Conservation (phyloP, 345 rosid genomes). For the Lepidium aucheri region DNA sequence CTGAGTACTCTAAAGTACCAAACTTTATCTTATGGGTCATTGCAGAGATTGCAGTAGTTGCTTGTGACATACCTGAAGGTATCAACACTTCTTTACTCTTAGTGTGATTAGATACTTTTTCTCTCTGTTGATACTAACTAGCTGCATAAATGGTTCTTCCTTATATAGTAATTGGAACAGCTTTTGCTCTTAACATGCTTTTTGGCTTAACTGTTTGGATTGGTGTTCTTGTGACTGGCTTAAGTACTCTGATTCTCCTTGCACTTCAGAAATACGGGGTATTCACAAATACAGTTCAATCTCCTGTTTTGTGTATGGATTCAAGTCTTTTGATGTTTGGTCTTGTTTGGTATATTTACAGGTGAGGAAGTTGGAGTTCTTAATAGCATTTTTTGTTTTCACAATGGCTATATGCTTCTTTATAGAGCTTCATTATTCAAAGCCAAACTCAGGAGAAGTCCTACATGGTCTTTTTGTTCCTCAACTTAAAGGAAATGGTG, state of each 20-base stretch:
- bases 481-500: slow-evolving; percentile 87
- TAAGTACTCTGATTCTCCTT: slow-evolving; percentile 78
- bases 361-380: slow-evolving; percentile 88
- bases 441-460: slow-evolving; percentile 66
- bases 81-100: slow-evolving; percentile 4
- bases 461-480: slow-evolving; percentile 86
- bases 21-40: slow-evolving; percentile 80
- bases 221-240: slow-evolving; percentile 88
- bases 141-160: not conserved
- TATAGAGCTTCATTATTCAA: slow-evolving; percentile 71
- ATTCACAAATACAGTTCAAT: not conserved
- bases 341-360: slow-evolving; percentile 11
- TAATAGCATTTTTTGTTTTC: slow-evolving; percentile 71
- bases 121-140: not conserved
- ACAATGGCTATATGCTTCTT: slow-evolving; percentile 89
- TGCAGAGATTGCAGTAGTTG: slow-evolving; percentile 86
- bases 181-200: slow-evolving; percentile 95
- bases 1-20: slow-evolving; percentile 66
- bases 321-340: not conserved
- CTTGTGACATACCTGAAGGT: slow-evolving; percentile 99
- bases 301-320: not conserved
- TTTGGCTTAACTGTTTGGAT: slow-evolving; percentile 81
- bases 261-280: slow-evolving; percentile 90
- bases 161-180: slow-evolving; percentile 81
- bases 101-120: not conserved